phyloP scores from a whole-genome alignment of 352 stramenopile species.

The Aphanomyces astaci region DNA sequence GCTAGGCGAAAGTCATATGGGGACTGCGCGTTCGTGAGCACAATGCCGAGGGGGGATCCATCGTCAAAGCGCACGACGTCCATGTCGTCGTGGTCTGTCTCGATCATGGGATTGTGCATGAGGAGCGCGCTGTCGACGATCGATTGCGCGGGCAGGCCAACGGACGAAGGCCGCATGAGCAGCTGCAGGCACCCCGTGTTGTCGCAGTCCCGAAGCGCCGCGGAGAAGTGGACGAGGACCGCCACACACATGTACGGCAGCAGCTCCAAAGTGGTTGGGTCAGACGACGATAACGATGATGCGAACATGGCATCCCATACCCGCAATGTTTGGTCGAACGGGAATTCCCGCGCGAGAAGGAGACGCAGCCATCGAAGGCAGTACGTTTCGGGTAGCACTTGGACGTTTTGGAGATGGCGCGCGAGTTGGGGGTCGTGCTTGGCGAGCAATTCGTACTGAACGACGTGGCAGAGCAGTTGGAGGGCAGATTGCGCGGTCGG shows the following conservation, averaged over 20 bases:
- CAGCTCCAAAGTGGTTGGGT: slow-evolving; percentile 54
- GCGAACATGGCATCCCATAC: slow-evolving; percentile 70
- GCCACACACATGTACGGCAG: slow-evolving; percentile 64
- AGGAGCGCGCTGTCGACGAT: slow-evolving; percentile 46
- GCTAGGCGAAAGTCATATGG: slow-evolving; percentile 49
- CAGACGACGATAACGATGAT: slow-evolving; percentile 28
- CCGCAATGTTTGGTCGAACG: slow-evolving; percentile 45
- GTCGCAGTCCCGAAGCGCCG: slow-evolving; percentile 42
- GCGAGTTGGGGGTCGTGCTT: slow-evolving; percentile 75
- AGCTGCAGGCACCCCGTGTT: slow-evolving; percentile 64
- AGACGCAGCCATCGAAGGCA: slow-evolving; percentile 74
- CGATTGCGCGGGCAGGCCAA: slow-evolving; percentile 23
- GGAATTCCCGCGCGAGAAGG: slow-evolving; percentile 68
- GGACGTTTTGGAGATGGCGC: slow-evolving; percentile 70
- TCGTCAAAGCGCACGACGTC: slow-evolving; percentile 54
- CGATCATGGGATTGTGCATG: slow-evolving; percentile 49
- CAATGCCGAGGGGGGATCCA: slow-evolving; percentile 60
- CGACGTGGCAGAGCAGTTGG: slow-evolving; percentile 54
- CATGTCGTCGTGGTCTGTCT: slow-evolving; percentile 30
- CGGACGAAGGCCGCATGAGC: slow-evolving; percentile 49
- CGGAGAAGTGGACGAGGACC: slow-evolving; percentile 48
- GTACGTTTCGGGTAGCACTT: slow-evolving; percentile 75
- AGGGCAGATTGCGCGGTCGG: slow-evolving; percentile 24
- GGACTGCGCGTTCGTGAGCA: slow-evolving; percentile 43
- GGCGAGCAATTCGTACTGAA: slow-evolving; percentile 70